Evolutionary conservation across 148 eudicot genomes (phyloP).

Genomic region (Gaultheria prostrata): DNA sequence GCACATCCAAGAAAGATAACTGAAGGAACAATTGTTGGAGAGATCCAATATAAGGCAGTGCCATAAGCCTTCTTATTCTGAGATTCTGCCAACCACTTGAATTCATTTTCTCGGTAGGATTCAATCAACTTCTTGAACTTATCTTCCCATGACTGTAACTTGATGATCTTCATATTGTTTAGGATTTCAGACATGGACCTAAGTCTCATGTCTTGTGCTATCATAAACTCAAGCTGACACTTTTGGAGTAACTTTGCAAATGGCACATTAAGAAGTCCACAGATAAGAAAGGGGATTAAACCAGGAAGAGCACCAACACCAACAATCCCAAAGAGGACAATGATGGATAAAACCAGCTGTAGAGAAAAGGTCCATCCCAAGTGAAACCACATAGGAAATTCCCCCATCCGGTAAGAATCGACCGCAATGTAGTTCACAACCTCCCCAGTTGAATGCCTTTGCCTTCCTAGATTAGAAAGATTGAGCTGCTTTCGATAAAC

Average conservation of each 20-base stretch:
- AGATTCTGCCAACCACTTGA: conserved; percentile 39
- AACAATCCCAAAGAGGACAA: conserved; percentile 37
- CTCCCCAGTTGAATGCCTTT: conserved; percentile 59
- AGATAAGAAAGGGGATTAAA: conserved; percentile 45
- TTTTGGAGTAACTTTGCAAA: conserved; percentile 44
- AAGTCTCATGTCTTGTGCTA: conserved; percentile 51
- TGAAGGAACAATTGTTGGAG: conserved; percentile 53
- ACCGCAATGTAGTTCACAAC: conserved; percentile 55
- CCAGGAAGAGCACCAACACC: conserved; percentile 53
- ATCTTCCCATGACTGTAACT: conserved; percentile 67
- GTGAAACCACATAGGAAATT: conserved; percentile 53
- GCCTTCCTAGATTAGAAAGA: conserved; percentile 49
- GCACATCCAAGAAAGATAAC: conserved; percentile 46
- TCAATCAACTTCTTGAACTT: conserved; percentile 47
- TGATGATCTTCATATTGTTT: conserved; percentile 60
- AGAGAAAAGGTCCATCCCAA: conserved; percentile 31
- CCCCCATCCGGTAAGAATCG: conserved; percentile 71
- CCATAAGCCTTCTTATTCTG: conserved; percentile 33
- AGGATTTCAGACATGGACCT: conserved; percentile 57
- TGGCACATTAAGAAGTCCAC: conserved; percentile 44
- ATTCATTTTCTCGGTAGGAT: conserved; percentile 40
- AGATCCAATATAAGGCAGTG: conserved; percentile 54
- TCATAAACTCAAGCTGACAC: conserved; percentile 45
- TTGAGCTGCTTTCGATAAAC: conserved; percentile 54
- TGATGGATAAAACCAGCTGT: conserved; percentile 37